A percentile compares a stretch with the other conserved stretches of the same genome.
These are phyloP conservation scores for Inonotus obliquus DNA, from an alignment of 1,284 basidiomycete species.

Conservation along the genomic window DNA sequence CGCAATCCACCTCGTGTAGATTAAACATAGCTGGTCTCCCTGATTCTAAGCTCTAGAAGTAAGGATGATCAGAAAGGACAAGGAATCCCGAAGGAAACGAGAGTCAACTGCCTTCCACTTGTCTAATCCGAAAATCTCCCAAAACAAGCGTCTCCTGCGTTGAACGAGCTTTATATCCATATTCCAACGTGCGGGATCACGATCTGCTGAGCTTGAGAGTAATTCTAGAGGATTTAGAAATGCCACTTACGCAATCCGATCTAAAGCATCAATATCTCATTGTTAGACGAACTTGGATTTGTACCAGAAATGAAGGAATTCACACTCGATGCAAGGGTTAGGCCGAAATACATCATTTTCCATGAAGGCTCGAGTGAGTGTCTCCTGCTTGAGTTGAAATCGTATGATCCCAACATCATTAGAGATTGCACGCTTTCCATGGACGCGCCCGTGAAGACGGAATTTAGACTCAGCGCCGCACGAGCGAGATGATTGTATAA, in stretches of 20 bases:
- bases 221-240: neutral
- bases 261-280: neutral
- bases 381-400: slow-evolving; percentile 20
- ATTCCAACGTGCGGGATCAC: slow-evolving; percentile 27
- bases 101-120: slow-evolving; percentile 12
- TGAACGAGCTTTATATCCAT: slow-evolving; percentile 22
- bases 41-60: slow-evolving; percentile 9
- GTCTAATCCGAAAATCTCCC: slow-evolving; percentile 24
- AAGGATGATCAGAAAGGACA: neutral
- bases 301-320: neutral
- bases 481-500: slow-evolving; percentile 24
- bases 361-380: slow-evolving; percentile 22
- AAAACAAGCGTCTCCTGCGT: slow-evolving; percentile 25
- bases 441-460: slow-evolving; percentile 21
- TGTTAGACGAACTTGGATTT: neutral
- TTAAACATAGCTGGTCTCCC: slow-evolving; percentile 17
- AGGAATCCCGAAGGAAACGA: neutral
- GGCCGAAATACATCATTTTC: slow-evolving; percentile 19
- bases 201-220: slow-evolving; percentile 20
- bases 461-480: slow-evolving; percentile 21
- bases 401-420: slow-evolving; percentile 21
- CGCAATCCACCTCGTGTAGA: slow-evolving; percentile 12
- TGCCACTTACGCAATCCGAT: slow-evolving; percentile 20
- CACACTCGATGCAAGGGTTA: slow-evolving; percentile 19
- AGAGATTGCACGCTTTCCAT: slow-evolving; percentile 16